Percentiles rank a stretch among this genome's conserved stretches.
These are phyloP conservation scores for Juncus inflexus DNA, from an alignment of 176 grass and related monocot species.

Conservation along the genomic window DNA sequence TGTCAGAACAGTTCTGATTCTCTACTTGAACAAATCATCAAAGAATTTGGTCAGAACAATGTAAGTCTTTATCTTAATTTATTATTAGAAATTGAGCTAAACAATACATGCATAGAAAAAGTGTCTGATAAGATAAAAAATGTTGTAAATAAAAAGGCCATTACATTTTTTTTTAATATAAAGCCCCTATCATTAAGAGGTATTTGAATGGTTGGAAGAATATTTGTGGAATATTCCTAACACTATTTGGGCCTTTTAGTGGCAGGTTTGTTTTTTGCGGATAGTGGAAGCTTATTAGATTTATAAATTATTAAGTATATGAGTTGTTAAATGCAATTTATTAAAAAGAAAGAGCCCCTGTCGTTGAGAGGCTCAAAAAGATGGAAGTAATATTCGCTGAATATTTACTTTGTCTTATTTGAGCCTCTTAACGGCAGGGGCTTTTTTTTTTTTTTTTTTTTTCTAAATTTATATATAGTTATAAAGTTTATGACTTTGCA, in stretches of 20 bases:
- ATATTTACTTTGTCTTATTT: conserved; percentile 23
- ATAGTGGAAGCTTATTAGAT: neutral
- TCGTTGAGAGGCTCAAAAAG: conserved; percentile 25
- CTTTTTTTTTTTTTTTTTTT: conserved; percentile 25
- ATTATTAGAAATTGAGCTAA: too few relatives aligned
- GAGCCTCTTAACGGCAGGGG: conserved; percentile 28
- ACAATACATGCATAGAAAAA: too few relatives aligned
- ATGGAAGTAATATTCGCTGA: conserved; percentile 18
- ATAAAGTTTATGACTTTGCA: neutral
- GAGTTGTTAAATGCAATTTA: too few relatives aligned
- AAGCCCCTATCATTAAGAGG: too few relatives aligned
- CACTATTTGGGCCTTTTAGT: too few relatives aligned
- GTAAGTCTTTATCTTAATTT: conserved; percentile 46
- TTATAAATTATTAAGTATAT: too few relatives aligned
- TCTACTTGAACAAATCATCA: conserved; percentile 78
- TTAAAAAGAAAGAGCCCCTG: conserved; percentile 18
- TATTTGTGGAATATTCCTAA: too few relatives aligned
- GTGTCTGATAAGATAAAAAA: neutral
- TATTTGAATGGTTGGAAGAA: too few relatives aligned
- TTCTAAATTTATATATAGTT: neutral
- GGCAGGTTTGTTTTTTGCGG: too few relatives aligned
- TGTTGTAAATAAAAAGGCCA: neutral
- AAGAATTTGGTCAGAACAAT: conserved; percentile 83
- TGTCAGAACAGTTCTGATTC: conserved; percentile 61
- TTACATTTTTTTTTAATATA: too few relatives aligned